These are phyloP conservation scores for Ceriops tagal DNA, from an alignment of 345 rosid species.

Conservation along the genomic window DNA sequence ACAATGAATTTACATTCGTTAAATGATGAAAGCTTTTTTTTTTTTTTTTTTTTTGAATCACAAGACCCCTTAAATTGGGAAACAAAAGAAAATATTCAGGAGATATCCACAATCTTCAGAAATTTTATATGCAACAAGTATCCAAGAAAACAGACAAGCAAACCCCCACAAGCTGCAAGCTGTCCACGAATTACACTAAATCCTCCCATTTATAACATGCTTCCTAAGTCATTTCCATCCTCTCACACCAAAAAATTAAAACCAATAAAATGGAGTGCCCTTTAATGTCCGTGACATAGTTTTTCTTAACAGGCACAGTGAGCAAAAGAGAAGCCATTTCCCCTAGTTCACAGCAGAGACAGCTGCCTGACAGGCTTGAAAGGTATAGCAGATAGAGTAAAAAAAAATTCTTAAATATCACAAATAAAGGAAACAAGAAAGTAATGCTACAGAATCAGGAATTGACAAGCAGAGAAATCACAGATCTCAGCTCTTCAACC, in stretches of 20 bases:
- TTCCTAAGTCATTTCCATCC: not conserved
- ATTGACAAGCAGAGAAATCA: conserved; percentile 20
- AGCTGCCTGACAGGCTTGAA: conserved; percentile 8
- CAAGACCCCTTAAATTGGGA: no score
- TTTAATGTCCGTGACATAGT: conserved; percentile 1
- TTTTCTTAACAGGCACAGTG: conserved; percentile 5
- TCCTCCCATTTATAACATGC: not conserved
- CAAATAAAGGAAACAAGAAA: conserved; percentile 9
- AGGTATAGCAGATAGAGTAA: conserved; percentile 17
- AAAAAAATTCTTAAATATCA: conserved; percentile 14
- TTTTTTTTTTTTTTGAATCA: no score
- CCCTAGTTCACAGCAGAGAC: conserved; percentile 15
- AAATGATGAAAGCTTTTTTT: no score
- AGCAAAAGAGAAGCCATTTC: conserved; percentile 26
- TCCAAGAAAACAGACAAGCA: no score
- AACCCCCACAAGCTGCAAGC: no score
- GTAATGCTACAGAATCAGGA: not conserved
- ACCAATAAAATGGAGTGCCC: conserved; percentile 1
- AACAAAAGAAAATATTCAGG: no score
- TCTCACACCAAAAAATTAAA: conserved; percentile 2
- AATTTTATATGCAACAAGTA: no score
- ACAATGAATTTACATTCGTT: no score
- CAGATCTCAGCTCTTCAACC: conserved; percentile 44
- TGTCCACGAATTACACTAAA: no score
- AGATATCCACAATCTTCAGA: no score